Evolutionary conservation across 352 stramenopile species (phyloP).

Genomic region (Pythium sp.): DNA sequence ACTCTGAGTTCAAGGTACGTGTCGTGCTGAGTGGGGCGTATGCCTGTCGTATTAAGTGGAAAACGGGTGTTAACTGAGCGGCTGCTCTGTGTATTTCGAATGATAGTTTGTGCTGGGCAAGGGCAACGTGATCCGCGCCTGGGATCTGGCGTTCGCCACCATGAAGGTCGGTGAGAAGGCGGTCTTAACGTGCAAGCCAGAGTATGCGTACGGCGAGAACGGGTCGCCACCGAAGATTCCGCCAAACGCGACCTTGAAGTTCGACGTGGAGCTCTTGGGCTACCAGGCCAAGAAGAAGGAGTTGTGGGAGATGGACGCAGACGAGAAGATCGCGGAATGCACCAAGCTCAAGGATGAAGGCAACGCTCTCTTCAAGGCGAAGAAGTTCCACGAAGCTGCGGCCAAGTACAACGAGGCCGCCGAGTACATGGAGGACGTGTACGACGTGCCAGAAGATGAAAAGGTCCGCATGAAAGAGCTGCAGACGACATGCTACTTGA

Average conservation of each 20-base stretch:
- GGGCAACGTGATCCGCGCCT: slow-evolving; percentile 89
- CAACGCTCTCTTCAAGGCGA: slow-evolving; percentile 91
- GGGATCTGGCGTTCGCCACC: slow-evolving; percentile 86
- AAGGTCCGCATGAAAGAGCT: slow-evolving; percentile 86
- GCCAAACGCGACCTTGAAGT: slow-evolving; percentile 91
- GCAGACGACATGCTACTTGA: slow-evolving; percentile 90
- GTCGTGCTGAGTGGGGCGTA: neutral
- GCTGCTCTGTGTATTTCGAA: neutral
- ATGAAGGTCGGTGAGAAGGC: slow-evolving; percentile 97
- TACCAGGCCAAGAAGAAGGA: slow-evolving; percentile 95
- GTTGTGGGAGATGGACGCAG: slow-evolving; percentile 89
- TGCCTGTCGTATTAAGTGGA: neutral
- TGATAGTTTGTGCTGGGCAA: slow-evolving; percentile 79
- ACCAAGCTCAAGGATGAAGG: slow-evolving; percentile 88
- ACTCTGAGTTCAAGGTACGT: slow-evolving; percentile 77
- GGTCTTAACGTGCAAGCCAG: slow-evolving; percentile 87
- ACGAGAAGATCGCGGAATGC: slow-evolving; percentile 84
- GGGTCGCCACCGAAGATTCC: slow-evolving; percentile 94
- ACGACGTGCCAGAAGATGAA: slow-evolving; percentile 82
- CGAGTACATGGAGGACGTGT: slow-evolving; percentile 85
- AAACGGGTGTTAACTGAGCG: neutral
- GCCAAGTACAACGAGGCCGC: slow-evolving; percentile 79
- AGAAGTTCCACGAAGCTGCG: slow-evolving; percentile 86
- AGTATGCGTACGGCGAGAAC: slow-evolving; percentile 93
- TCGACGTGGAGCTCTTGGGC: slow-evolving; percentile 95